These are phyloP conservation scores for Ophiostoma ulmi DNA, from an alignment of 2,329 filamentous ascomycete species.

Conservation along the genomic window DNA sequence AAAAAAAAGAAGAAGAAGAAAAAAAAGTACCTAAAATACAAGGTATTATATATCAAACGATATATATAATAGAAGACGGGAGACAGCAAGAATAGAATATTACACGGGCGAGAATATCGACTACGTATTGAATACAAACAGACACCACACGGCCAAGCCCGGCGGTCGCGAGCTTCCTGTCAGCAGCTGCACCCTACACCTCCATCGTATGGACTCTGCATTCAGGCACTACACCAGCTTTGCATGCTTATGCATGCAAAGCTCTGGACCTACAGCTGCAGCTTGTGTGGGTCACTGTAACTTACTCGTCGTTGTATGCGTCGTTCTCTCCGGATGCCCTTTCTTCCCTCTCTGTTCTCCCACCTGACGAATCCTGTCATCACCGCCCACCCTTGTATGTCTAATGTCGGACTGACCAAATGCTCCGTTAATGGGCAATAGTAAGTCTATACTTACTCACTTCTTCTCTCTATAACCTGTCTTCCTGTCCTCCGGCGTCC, in stretches of 20 bases:
- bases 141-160: not conserved
- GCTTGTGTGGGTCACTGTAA: slow-evolving; percentile 3
- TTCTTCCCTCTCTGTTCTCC: not conserved
- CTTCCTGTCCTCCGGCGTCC: not conserved
- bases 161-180: not conserved
- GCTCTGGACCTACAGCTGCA: slow-evolving; percentile 1
- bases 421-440: no score
- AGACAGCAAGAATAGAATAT: not conserved
- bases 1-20: not conserved
- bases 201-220: not conserved
- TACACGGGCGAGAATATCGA: no score
- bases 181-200: not conserved
- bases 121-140: not conserved
- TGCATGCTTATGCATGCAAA: not conserved
- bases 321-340: not conserved
- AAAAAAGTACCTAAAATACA: not conserved
- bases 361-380: no score
- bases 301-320: not conserved
- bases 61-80: not conserved
- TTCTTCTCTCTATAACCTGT: not conserved
- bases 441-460: no score
- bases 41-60: not conserved
- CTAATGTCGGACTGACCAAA: no score
- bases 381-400: no score
- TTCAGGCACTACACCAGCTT: no score